These are phyloP conservation scores for Acacia crassicarpa DNA, from an alignment of 306 rosid genomes.

Conservation along the genomic window DNA sequence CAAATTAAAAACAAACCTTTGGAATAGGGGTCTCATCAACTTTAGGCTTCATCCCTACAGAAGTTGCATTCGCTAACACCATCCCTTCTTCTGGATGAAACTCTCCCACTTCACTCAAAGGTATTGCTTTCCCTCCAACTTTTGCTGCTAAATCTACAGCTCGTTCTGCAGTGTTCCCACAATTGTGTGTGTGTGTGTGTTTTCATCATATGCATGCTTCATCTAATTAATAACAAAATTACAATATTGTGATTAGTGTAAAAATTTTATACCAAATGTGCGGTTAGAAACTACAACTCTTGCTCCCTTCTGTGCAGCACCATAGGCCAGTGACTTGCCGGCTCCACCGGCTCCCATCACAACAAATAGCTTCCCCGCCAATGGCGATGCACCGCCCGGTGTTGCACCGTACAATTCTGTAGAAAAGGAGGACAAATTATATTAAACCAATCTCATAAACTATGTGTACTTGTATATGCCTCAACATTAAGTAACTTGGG, in stretches of 20 bases:
- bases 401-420: conserved; percentile 25
- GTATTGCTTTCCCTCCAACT: conserved; percentile 49
- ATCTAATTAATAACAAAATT: background rate
- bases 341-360: conserved; percentile 58
- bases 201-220: background rate
- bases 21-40: conserved; percentile 47
- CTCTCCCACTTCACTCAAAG: conserved; percentile 38
- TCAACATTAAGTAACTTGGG: background rate
- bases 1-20: conserved; percentile 36
- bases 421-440: background rate
- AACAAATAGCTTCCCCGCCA: conserved; percentile 43
- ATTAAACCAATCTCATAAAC: background rate
- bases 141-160: conserved; percentile 46
- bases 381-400: conserved; percentile 26
- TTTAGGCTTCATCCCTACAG: conserved; percentile 52
- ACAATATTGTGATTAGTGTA: background rate
- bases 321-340: conserved; percentile 51
- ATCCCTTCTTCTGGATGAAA: conserved; percentile 48
- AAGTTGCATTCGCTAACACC: conserved; percentile 53
- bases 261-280: conserved; percentile 35
- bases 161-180: conserved; percentile 29
- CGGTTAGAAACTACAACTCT: conserved; percentile 50
- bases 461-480: background rate
- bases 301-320: conserved; percentile 57
- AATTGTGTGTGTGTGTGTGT: too few species aligned